phyloP scores from a whole-genome alignment of 257 asterid species.

The Solanum ossicruentum region DNA sequence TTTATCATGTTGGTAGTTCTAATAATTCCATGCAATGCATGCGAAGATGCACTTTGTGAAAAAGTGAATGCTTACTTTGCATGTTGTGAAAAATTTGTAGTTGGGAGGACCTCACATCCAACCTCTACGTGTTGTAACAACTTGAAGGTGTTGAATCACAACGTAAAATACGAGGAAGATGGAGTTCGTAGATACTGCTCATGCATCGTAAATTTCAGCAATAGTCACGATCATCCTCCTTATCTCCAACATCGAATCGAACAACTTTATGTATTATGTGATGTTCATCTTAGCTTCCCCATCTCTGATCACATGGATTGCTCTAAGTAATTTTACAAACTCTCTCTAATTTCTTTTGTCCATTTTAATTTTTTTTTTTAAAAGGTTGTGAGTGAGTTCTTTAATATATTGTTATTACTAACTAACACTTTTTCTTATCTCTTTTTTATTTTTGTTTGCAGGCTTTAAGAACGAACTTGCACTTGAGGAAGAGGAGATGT shows the following conservation, averaged over 20 bases:
- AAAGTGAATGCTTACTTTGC: background rate
- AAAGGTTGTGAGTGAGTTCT: background rate
- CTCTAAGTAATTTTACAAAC: background rate
- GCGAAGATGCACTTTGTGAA: background rate
- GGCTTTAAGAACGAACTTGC: background rate
- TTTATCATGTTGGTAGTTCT: background rate
- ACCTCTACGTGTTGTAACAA: background rate
- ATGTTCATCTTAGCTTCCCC: conserved; percentile 10
- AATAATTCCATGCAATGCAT: background rate
- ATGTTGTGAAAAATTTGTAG: background rate
- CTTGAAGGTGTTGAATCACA: background rate
- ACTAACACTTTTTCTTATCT: background rate
- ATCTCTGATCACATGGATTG: conserved; percentile 10
- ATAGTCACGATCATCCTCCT: background rate
- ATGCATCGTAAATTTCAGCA: background rate
- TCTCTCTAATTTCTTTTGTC: background rate
- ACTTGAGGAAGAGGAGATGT: background rate
- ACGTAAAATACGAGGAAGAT: background rate
- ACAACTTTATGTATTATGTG: background rate
- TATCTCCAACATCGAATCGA: background rate
- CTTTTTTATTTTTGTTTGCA: background rate
- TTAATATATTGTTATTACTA: background rate
- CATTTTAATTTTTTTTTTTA: background rate
- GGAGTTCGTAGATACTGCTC: background rate
- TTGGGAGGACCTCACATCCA: background rate